Conservation (phyloP, 768 basidiomycete species). For the Exidia glandulosa region DNA sequence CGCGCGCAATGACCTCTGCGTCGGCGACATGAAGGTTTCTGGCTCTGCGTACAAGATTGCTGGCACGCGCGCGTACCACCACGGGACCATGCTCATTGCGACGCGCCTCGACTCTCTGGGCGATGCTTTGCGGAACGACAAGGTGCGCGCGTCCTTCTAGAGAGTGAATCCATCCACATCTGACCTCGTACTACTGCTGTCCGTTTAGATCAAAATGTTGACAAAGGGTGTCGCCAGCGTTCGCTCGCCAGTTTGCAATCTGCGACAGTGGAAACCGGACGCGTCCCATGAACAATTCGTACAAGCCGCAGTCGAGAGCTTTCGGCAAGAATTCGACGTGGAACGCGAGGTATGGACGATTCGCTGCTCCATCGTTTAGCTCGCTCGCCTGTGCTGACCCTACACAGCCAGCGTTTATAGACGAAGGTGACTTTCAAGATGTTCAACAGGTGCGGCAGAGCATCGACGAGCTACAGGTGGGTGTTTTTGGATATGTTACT, state of each 20-base stretch:
- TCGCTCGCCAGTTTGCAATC: slow-evolving; percentile 83
- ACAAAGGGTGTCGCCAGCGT: slow-evolving; percentile 86
- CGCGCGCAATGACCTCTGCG: slow-evolving; percentile 84
- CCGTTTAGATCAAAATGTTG: slow-evolving; percentile 55
- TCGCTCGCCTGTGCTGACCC: background rate
- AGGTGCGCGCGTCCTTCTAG: slow-evolving; percentile 33
- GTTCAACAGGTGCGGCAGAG: slow-evolving; percentile 45
- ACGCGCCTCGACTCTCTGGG: slow-evolving; percentile 64
- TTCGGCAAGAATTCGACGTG: slow-evolving; percentile 44
- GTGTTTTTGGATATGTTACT: slow-evolving; percentile 10
- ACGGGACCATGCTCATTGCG: slow-evolving; percentile 96
- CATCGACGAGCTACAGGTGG: slow-evolving; percentile 61
- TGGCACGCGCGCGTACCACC: slow-evolving; percentile 85
- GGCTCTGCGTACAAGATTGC: slow-evolving; percentile 97
- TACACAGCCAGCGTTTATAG: too few species aligned
- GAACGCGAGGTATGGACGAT: slow-evolving; percentile 21
- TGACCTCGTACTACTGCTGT: background rate
- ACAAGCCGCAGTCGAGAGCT: slow-evolving; percentile 55
- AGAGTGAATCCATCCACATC: background rate
- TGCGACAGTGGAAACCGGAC: slow-evolving; percentile 39
- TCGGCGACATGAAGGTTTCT: slow-evolving; percentile 82
- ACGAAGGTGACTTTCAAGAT: too few species aligned
- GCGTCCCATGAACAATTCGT: slow-evolving; percentile 65
- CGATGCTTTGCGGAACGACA: slow-evolving; percentile 52
- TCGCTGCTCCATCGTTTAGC: background rate